Base-by-base conservation (phyloP, 2,329 filamentous ascomycete genomes). In the Paecilomyces niveus region DNA sequence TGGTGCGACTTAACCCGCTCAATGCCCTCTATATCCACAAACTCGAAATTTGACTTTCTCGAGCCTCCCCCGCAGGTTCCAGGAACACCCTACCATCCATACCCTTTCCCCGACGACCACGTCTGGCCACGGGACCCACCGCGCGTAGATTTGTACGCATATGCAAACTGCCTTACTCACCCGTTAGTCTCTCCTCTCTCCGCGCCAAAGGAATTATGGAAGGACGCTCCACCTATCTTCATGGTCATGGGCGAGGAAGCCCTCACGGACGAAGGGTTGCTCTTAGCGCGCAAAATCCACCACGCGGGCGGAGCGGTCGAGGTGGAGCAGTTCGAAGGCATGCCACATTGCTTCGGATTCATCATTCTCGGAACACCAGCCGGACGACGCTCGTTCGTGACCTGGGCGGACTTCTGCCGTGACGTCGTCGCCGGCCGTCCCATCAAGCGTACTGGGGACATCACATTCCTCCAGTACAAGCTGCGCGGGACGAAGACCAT, bases 401-500 rank as follows among this genome's bases (percentile, higher is more conserved):
- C 76, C 2, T 85, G 85, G 81, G 74, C 82, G 0, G 72, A 69
- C 1, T 91, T 90, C 57, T 74, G 72, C 54, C 66, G 64, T 0
- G 68, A 73, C 60, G 73, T 69, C 4, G 69, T 66, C 4, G 64
- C 68, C 0, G 72, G 67, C 1, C 60, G 58, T 18, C 67, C 72
- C 6, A 59, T 59, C 18, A 64, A 59, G 13, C 65, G 63, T n/a
- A 61, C 69, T n/a, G 71, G 70, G n/a, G 56, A 68, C 39, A 59
- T 74, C 52, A 67, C 68, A 8, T 70, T 68, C 61, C 54, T 73
- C n/a, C 64, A 66, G 22, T 70, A 68, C 50, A 70, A 71, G 33
- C 59, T 70, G 33, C 62, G 57, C 22, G 63, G 64, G 11, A 64
- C 59, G 1, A 67, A 66, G 21, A 62, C 71, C 53, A 65, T 74